These are phyloP conservation scores for Blastobotrys parvus DNA, from an alignment of 805 yeast genomes.

Conservation along the genomic window DNA sequence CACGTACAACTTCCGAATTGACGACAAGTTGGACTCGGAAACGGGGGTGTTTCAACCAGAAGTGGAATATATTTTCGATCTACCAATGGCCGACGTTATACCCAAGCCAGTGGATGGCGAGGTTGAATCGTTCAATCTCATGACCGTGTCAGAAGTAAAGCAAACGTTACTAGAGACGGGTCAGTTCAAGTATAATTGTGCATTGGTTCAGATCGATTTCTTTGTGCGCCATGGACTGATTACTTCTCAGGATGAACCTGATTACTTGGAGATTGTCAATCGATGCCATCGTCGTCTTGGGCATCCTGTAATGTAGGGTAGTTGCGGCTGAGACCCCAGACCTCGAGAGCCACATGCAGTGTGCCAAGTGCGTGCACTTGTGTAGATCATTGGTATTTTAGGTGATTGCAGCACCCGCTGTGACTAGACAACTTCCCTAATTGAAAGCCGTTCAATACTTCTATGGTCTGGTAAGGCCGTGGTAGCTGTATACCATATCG, in stretches of 20 bases:
- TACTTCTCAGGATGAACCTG: slow-evolving; percentile 56
- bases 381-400: no score
- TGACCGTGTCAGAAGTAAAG: slow-evolving; percentile 52
- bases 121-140: slow-evolving; percentile 60
- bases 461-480: no score
- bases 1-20: slow-evolving; percentile 41
- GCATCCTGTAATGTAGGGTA: slow-evolving; percentile 43
- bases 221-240: slow-evolving; percentile 76
- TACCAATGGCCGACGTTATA: slow-evolving; percentile 41
- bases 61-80: slow-evolving; percentile 71
- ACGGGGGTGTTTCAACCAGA: slow-evolving; percentile 77
- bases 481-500: no score
- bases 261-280: slow-evolving; percentile 49
- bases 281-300: slow-evolving; percentile 64
- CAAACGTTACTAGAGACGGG: slow-evolving; percentile 49
- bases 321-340: no score
- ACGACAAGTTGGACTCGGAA: slow-evolving; percentile 31
- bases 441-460: no score
- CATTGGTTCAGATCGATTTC: slow-evolving; percentile 69
- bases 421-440: no score
- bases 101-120: slow-evolving; percentile 68
- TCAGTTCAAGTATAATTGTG: slow-evolving; percentile 83
- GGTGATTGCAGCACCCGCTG: no score
- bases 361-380: no score
- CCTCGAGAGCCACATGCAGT: no score